These are phyloP conservation scores for Chondrostereum purpureum DNA, from an alignment of 1,284 basidiomycete genomes.

Conservation along the genomic window DNA sequence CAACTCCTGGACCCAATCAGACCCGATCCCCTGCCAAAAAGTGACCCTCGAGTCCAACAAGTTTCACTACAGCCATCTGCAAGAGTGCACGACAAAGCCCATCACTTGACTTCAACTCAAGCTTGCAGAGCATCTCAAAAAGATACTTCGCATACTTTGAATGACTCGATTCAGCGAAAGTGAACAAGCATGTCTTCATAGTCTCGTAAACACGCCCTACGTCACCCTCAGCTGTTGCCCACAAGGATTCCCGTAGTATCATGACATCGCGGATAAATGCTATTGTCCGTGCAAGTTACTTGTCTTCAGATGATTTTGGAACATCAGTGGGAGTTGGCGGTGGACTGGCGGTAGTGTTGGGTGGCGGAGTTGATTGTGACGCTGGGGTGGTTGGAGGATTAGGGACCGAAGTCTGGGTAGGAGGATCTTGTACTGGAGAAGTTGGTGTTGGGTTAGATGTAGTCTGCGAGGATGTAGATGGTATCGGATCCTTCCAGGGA, in stretches of 20 bases:
- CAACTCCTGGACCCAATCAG: constrained; percentile 19
- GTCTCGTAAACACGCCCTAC: neutral
- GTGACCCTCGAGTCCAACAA: neutral
- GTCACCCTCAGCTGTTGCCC: neutral
- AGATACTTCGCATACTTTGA: constrained; percentile 21
- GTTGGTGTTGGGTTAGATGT: neutral
- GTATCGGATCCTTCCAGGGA: too few relatives aligned
- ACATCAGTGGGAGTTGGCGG: neutral
- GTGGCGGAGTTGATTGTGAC: neutral
- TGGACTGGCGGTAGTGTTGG: neutral
- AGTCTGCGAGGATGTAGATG: neutral
- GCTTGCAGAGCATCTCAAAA: constrained; percentile 17
- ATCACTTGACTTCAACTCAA: constrained; percentile 18
- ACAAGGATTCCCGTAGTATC: neutral
- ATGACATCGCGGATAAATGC: neutral
- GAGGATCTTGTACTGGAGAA: too few relatives aligned
- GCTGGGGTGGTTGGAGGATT: neutral
- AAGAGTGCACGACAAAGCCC: constrained; percentile 7
- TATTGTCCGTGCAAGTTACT: neutral
- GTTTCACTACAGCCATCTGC: neutral
- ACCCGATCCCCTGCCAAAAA: constrained; percentile 10
- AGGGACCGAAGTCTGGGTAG: too few relatives aligned
- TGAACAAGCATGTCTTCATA: constrained; percentile 11
- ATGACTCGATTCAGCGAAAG: constrained; percentile 20
- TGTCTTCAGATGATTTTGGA: neutral